Evolutionary conservation across 257 asterid species (phyloP).

Genomic region (Gardenia jasminoides): DNA sequence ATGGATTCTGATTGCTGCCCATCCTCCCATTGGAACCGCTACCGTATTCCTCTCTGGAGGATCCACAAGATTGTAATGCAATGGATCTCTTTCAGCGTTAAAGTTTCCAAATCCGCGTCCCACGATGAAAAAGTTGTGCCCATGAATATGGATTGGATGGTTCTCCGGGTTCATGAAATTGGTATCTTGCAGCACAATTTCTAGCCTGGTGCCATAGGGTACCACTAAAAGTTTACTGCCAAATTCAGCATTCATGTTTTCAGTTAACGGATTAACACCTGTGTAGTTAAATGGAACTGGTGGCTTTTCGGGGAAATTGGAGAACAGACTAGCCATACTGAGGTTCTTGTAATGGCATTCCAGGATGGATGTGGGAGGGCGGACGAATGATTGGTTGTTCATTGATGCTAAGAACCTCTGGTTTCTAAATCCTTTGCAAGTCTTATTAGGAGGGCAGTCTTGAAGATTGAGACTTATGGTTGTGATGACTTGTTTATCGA

Average conservation of each 20-base stretch:
- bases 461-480: constrained; percentile 73
- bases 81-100: constrained; percentile 41
- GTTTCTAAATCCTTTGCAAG: constrained; percentile 56
- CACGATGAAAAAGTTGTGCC: constrained; percentile 70
- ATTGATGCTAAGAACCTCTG: constrained; percentile 68
- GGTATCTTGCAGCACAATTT: constrained; percentile 68
- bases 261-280: constrained; percentile 50
- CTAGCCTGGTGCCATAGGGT: constrained; percentile 55
- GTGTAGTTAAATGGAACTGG: constrained; percentile 62
- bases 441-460: constrained; percentile 63
- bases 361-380: constrained; percentile 52
- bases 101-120: constrained; percentile 79
- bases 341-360: constrained; percentile 55
- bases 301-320: constrained; percentile 60
- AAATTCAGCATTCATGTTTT: constrained; percentile 63
- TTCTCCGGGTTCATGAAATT: constrained; percentile 60
- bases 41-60: constrained; percentile 90
- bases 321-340: not conserved
- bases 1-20: constrained; percentile 66
- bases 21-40: constrained; percentile 84
- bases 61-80: constrained; percentile 49
- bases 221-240: constrained; percentile 48
- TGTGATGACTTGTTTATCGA: constrained; percentile 46
- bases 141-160: constrained; percentile 83
- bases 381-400: constrained; percentile 68